Percentiles rank a stretch among this genome's conserved stretches.
These are phyloP conservation scores for Xylaria venustula DNA, from an alignment of 495 filamentous ascomycete species.

Conservation along the genomic window DNA sequence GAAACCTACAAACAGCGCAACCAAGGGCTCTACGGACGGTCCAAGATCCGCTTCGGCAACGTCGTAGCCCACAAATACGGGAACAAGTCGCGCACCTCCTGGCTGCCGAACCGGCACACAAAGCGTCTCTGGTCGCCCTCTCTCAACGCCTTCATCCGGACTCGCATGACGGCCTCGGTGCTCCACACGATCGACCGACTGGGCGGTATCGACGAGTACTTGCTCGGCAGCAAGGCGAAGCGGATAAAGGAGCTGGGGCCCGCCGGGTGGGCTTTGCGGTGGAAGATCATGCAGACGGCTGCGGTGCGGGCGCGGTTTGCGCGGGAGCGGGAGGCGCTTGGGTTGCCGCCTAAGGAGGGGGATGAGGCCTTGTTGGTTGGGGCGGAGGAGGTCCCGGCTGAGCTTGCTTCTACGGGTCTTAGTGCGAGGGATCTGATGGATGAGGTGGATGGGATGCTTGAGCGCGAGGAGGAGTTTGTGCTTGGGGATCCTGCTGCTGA, in stretches of 20 bases:
- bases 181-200: slow-evolving; percentile 83
- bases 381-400: slow-evolving; percentile 23
- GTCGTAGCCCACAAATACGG: slow-evolving; percentile 73
- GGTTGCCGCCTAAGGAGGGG: slow-evolving; percentile 28
- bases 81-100: slow-evolving; percentile 79
- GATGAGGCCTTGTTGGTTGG: not conserved
- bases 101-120: slow-evolving; percentile 83
- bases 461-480: slow-evolving; percentile 37
- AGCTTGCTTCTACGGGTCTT: slow-evolving; percentile 41
- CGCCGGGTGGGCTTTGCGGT: slow-evolving; percentile 83
- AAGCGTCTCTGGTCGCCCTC: slow-evolving; percentile 72
- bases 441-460: slow-evolving; percentile 41
- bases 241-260: slow-evolving; percentile 82
- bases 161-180: slow-evolving; percentile 73
- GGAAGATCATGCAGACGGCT: slow-evolving; percentile 76
- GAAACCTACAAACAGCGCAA: slow-evolving; percentile 83
- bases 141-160: slow-evolving; percentile 62
- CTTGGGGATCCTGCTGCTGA: slow-evolving; percentile 28
- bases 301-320: slow-evolving; percentile 59
- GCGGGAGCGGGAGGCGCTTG: slow-evolving; percentile 47
- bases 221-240: slow-evolving; percentile 68
- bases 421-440: slow-evolving; percentile 25
- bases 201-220: slow-evolving; percentile 87
- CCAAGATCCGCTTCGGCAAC: slow-evolving; percentile 87
- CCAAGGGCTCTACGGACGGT: slow-evolving; percentile 77